Base-by-base conservation (phyloP, 2,329 filamentous ascomycete genomes). In the Hypoxylon sp. region DNA sequence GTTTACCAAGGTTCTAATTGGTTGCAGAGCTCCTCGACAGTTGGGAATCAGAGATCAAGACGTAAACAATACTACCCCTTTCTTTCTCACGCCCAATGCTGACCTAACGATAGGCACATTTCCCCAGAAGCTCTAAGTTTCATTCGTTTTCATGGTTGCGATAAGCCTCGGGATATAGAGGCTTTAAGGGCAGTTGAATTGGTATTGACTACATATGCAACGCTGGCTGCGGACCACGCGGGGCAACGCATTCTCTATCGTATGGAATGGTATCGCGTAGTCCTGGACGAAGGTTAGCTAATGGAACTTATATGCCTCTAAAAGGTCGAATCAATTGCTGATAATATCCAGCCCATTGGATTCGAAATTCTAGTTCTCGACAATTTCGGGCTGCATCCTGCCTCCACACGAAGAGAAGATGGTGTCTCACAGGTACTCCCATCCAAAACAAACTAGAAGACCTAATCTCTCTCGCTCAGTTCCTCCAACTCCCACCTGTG, bases 401-500 rank as follows among this genome's bases (percentile, higher is more conserved):
- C 17, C 24, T 61, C 13, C 24, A 13, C 4, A 74, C 80, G 0
- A 39, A 57, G 0, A 69, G 74, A 24, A 74, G 80, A 2, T 83
- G 81, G 81, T 82, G 80, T 55, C 71, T 83, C 3, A 82, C 80
- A 0, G 81, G 81, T 6, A 83, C 81, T 0, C 81, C 81, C 0
- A 80, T 83, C 2, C 80, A 82, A 3, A 83, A 84, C 54, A 74
- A 73, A 0, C 72, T 84, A 0, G 78, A 83, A 19, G 81, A 84
- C 64, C 80, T 78, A 24, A 81, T 79, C 0, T 73, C 81, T 0
- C 71, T 84, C 0, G 63, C 82, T 0, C 59, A 59, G 14, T 83
- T 82, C 50, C 44, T 82, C 4, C 19, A 75, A 1, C 71, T 80
- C 5, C 68, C 73, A 0, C 73, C 80, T 4, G 10, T 31, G 0